Base-by-base conservation (phyloP, 176 grass and related monocot species). In the Cenchrus americanus region DNA sequence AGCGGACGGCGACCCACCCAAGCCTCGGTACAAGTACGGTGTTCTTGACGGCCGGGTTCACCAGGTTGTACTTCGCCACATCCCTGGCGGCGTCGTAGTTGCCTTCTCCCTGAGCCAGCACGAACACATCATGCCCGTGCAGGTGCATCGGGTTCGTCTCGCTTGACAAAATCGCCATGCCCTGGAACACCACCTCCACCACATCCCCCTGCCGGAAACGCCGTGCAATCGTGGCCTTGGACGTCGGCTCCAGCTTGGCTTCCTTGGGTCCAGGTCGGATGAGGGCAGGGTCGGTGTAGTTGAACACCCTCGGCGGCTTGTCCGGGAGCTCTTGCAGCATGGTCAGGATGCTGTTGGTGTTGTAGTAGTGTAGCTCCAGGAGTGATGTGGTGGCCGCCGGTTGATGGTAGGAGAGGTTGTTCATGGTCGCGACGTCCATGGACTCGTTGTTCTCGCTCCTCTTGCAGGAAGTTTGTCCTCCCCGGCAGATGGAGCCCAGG, bases 141-240 rank as follows among this genome's bases (percentile, higher is more conserved):
- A 92, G 43, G 47, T 92, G 90, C 82, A 92, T 88, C 1, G 86
- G 90, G 54, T 92, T 74, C 59, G 67, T 69, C 50, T 83, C 90
- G 18, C 72, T 80, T 1, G 79, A 42, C 13, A 37, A 37, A 37
- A 37, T 37, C 34, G 34, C 34, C 34, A 87, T 92, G 24, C 79
- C 80, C 79, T 92, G 90, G 59, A 92, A 89, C 67, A 79, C 76
- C 15, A 79, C 24, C 23, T 65, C 76, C 43, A 79, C 76, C 5
- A 4, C 6, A 0, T 15, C 5, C 23, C 62, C 62, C 22, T 80
- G 55, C 19, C 10, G 23, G 51, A 86, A 62, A 30, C 48, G 57
- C 67, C 70, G 67, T 30, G 0, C 51, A 21, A 10, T 1, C 27
- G 27, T 73, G 4, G 4, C 67, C 66, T 42, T 80, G 0, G 2